Evolutionary conservation across 805 yeast genomes (phyloP), one percentile per base, ranked within the genome.

Genomic region (Saccharomycopsis lassenensis): DNA sequence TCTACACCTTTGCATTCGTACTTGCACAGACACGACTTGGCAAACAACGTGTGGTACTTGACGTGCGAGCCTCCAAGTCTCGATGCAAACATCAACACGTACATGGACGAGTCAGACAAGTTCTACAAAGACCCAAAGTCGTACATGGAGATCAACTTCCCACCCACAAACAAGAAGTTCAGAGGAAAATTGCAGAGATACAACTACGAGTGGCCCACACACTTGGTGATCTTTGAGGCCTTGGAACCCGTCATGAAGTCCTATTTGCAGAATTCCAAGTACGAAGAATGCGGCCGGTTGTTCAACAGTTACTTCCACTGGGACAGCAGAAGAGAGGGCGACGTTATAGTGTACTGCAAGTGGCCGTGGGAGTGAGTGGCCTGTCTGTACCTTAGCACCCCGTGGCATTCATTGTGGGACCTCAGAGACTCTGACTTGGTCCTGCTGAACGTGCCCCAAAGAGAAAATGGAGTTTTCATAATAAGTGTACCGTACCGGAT

Each of bases 1-100:
- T 87, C 97, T 0, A 89, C 96, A 0, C 99, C 98, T 2, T 82
- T 91, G 76, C 95, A 85, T 51, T 72, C 91, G 18, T 75, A 80
- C 52, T 57, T 91, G 27, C 94, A 87, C 50, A 58, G 81, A 16
- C 54, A 61, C 7, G 67, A 63, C 19, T 51, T 69, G 3, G 52
- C 60, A 12, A 48, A 48, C 1, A 43, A 55, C n/a, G 49, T 76
- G 1, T 82, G 95, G 94, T 77, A 78, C 37, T 60, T 91, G 27
- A 74, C 94, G 0, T 91, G 99, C 55, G 93, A 85, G 39, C 99
- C 99, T 0, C 97, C 98, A 1, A 14, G 20, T 17, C 24, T 25
- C 4, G 36, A 33, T 5, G 30, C 36, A 6, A 20, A 31, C 11
- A 46, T 79, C 2, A 45, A 45, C 0, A 28, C 44, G 0, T 91